phyloP scores from a whole-genome alignment of 148 eudicot genomes.

The Amaranthus hypochondriacus region DNA sequence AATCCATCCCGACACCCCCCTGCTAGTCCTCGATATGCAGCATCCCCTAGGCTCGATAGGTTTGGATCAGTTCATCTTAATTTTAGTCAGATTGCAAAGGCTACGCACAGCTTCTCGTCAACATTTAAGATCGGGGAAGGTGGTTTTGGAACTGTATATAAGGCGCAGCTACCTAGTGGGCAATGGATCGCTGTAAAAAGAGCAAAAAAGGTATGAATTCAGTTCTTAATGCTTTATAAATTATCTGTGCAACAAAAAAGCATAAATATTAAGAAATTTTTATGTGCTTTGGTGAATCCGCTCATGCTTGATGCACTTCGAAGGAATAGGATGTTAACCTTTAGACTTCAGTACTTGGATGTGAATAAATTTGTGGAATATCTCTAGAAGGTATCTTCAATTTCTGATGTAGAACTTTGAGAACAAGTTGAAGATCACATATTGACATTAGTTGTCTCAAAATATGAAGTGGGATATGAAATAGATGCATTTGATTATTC shows the following conservation, averaged over 20 bases:
- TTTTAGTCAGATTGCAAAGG: constrained; percentile 56
- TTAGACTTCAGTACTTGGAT: not conserved
- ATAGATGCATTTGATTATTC: not conserved
- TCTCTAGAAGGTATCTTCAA: not conserved
- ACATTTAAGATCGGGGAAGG: constrained; percentile 77
- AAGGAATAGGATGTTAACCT: not conserved
- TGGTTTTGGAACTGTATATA: constrained; percentile 91
- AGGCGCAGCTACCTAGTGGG: constrained; percentile 70
- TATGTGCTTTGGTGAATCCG: not conserved
- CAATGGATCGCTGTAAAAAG: constrained; percentile 89
- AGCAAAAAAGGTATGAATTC: constrained; percentile 70
- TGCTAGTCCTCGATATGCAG: constrained; percentile 75
- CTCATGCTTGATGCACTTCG: not conserved
- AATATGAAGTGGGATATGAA: not conserved
- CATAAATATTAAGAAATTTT: not conserved
- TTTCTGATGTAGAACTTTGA: not conserved
- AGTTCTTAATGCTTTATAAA: not conserved
- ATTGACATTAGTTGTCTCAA: not conserved
- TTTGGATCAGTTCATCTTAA: constrained; percentile 67
- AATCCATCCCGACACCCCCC: constrained; percentile 55
- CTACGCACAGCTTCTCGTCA: constrained; percentile 74
- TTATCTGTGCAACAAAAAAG: not conserved
- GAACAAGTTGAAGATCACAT: not conserved
- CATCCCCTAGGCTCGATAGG: constrained; percentile 60
- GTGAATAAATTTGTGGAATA: not conserved